Base-by-base conservation (phyloP, 192 early-diverging fungal genomes). In the Backusella sp. region DNA sequence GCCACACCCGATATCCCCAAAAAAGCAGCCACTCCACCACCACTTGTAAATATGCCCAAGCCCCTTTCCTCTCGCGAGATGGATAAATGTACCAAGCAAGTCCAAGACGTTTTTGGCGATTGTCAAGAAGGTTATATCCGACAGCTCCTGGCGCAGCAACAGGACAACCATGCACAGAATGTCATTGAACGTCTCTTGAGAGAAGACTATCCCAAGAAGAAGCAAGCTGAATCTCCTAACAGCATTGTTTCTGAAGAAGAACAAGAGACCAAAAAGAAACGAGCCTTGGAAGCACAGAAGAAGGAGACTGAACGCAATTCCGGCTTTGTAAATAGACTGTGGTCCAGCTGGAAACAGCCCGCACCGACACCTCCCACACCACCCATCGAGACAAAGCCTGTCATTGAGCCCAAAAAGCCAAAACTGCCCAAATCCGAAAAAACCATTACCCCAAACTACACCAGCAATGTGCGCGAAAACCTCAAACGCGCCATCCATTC, bases 21-120 rank as follows among this genome's bases (percentile, higher is more conserved):
- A 71, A 49, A 14, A 1, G 62, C 19, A 73, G 14, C 34, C 72
- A 5, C 68, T 68, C 32, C 73, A 72, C 65, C 77, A 0, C 76
- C 78, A 1, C 66, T 69, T 30, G 65, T 73, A 49, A 76, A 78
- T 79, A 72, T 21, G 72, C 76, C 39, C 49, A 28, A 30, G 39
- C 19, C 56, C 11, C 67, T 41, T 65, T 75, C 36, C 46, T 72
- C 23, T 67, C 72, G 49, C 32, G 74, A 76, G 52, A 53, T 52
- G 66, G 77, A 70, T 69, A 66, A 75, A 11, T 84, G 82, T 39
- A 70, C 80, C 2, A 75, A 77, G 3, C 72, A 84, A 65, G 80
- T 91, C 17, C 83, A 77, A 30, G 76, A 82, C 4, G 84, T 93
- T 36, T 95, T 93, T 84, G 88, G 92, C 0, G 88, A 93, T 72